Evolutionary conservation across 441 rosid genomes (phyloP).

Genomic region (Jatropha multifida): DNA sequence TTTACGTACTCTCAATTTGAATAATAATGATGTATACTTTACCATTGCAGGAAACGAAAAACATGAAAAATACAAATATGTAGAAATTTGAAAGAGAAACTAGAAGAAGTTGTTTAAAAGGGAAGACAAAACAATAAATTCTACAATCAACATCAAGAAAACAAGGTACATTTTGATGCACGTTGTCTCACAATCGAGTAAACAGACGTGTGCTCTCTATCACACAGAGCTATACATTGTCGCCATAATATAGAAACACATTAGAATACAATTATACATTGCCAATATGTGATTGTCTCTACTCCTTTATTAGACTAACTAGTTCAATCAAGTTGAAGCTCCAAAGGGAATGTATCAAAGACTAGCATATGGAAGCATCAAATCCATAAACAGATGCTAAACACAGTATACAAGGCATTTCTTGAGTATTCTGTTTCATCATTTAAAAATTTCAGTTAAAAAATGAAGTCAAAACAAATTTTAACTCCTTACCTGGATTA

Average conservation of each 20-base stretch:
- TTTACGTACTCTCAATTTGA: neutral
- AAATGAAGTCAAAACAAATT: slow-evolving; percentile 19
- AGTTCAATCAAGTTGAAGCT: neutral
- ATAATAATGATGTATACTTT: neutral
- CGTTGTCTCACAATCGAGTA: neutral
- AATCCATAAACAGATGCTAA: neutral
- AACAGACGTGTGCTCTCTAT: neutral
- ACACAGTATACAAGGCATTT: neutral
- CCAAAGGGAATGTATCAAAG: neutral
- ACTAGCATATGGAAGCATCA: neutral
- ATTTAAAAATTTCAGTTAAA: neutral
- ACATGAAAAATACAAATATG: neutral
- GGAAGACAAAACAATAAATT: neutral
- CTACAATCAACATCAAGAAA: neutral
- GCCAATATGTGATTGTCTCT: neutral
- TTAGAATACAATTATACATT: neutral
- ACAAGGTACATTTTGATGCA: neutral
- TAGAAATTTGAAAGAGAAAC: neutral
- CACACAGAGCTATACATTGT: neutral
- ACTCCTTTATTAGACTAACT: neutral
- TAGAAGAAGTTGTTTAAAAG: neutral
- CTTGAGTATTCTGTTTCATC: neutral
- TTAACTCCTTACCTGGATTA: slow-evolving; percentile 43
- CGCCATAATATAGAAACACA: neutral
- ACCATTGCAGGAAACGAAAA: neutral